Evolutionary conservation across 208 protist species (phyloP).

Genomic region (Trypanosoma theileri): DNA sequence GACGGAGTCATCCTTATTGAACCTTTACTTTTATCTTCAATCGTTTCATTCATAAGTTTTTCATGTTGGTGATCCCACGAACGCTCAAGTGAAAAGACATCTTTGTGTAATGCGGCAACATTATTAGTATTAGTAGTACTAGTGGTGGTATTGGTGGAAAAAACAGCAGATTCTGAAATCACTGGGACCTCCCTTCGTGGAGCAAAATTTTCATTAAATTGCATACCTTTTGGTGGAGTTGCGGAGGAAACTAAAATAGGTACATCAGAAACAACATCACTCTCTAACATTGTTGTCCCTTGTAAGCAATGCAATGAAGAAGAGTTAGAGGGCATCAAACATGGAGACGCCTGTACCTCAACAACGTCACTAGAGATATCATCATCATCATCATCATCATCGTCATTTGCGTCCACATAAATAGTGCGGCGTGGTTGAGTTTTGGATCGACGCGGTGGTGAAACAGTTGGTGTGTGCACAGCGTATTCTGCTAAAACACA

Average conservation of each 20-base stretch:
- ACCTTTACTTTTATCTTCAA: neutral
- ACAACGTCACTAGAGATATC: neutral
- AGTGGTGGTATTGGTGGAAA: neutral
- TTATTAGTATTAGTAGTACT: no score
- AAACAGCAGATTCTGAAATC: neutral
- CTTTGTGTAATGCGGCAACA: neutral
- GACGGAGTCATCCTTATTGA: neutral
- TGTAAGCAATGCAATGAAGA: neutral
- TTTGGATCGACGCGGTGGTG: constrained; percentile 9
- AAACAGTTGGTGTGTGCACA: neutral
- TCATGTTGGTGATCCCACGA: neutral
- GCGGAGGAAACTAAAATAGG: neutral
- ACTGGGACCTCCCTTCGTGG: constrained; percentile 3
- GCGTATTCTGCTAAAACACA: constrained; percentile 14
- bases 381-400: constrained; percentile 9
- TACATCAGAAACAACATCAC: neutral
- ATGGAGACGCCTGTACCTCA: constrained; percentile 23
- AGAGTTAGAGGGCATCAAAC: constrained; percentile 11
- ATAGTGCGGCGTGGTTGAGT: constrained; percentile 18
- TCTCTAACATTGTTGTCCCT: no score
- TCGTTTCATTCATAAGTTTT: neutral
- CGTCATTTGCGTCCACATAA: constrained; percentile 2
- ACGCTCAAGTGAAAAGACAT: neutral
- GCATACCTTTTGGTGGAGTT: neutral
- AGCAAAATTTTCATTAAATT: neutral